phyloP scores from a whole-genome alignment of 2,329 filamentous ascomycete genomes.

The Calycina marina region DNA sequence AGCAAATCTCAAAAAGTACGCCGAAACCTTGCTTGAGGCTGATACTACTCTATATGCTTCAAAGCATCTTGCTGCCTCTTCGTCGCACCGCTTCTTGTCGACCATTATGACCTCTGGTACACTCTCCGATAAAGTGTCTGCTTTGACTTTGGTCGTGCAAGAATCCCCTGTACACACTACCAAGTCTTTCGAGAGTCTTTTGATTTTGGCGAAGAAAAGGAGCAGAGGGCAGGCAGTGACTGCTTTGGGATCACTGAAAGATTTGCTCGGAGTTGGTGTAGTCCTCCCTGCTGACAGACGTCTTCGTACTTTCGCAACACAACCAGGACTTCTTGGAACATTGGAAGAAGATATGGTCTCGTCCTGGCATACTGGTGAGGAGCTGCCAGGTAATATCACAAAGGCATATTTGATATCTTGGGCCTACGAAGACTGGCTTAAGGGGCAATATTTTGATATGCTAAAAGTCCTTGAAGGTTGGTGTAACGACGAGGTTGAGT shows the following conservation, averaged over 20 bases:
- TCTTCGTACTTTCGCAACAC: slow-evolving; percentile 62
- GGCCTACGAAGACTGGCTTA: slow-evolving; percentile 92
- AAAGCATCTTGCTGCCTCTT: slow-evolving; percentile 59
- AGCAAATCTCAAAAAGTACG: slow-evolving; percentile 52
- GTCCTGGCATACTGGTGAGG: slow-evolving; percentile 53
- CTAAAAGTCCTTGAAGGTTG: slow-evolving; percentile 82
- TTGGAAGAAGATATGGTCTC: slow-evolving; percentile 44
- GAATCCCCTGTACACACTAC: slow-evolving; percentile 90
- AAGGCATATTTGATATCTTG: slow-evolving; percentile 71
- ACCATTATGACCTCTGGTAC: slow-evolving; percentile 96
- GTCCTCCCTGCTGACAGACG: slow-evolving; percentile 73
- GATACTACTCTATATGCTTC: slow-evolving; percentile 65
- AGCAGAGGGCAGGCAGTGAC: slow-evolving; percentile 86
- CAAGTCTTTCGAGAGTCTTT: slow-evolving; percentile 73
- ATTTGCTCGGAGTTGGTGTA: slow-evolving; percentile 81
- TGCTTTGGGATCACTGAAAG: slow-evolving; percentile 84
- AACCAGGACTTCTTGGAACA: slow-evolving; percentile 60
- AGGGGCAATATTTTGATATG: slow-evolving; percentile 84
- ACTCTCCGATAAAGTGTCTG: slow-evolving; percentile 90
- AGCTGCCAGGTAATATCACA: slow-evolving; percentile 59
- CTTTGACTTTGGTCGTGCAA: slow-evolving; percentile 83
- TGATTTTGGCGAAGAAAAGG: slow-evolving; percentile 77
- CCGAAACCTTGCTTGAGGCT: slow-evolving; percentile 56
- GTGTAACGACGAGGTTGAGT: slow-evolving; percentile 92
- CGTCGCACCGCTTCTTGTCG: slow-evolving; percentile 89